These are phyloP conservation scores for Biscogniauxia sp. DNA, from an alignment of 2,329 filamentous ascomycete genomes.

Conservation along the genomic window DNA sequence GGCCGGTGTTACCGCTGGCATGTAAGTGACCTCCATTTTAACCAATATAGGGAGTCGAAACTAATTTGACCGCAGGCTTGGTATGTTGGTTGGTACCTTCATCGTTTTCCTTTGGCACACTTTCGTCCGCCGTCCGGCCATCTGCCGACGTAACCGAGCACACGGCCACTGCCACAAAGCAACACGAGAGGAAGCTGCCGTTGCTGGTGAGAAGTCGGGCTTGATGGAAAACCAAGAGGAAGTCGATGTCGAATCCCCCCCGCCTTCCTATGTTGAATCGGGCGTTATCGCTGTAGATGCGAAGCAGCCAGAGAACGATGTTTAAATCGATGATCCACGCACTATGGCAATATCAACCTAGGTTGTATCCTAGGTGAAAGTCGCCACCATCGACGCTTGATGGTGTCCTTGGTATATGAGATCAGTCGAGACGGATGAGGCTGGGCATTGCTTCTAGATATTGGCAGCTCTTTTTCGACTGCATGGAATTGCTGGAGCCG, in stretches of 20 bases:
- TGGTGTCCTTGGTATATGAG: background rate
- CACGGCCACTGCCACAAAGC: constrained; percentile 36
- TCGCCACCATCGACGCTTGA: background rate
- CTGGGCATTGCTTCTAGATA: background rate
- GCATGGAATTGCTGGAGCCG: background rate
- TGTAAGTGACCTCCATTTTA: constrained; percentile 42
- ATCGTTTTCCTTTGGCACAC: constrained; percentile 58
- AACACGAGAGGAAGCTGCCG: constrained; percentile 36
- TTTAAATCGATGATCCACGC: constrained; percentile 12
- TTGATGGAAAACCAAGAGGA: constrained; percentile 43
- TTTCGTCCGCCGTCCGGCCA: constrained; percentile 50
- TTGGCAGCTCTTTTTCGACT: background rate
- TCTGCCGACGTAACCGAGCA: constrained; percentile 32
- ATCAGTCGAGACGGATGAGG: background rate
- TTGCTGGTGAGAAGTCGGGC: constrained; percentile 49
- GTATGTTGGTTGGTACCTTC: constrained; percentile 63
- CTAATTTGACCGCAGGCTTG: constrained; percentile 46
- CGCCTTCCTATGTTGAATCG: constrained; percentile 30
- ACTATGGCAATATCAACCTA: background rate
- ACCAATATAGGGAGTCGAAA: background rate
- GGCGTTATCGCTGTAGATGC: constrained; percentile 20
- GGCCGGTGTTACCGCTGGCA: constrained; percentile 64
- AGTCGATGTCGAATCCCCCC: constrained; percentile 22
- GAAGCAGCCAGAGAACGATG: constrained; percentile 29
- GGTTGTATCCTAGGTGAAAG: background rate